These are phyloP conservation scores for Penicillium brevicompactum DNA, from an alignment of 2,329 filamentous ascomycete species.

Conservation along the genomic window DNA sequence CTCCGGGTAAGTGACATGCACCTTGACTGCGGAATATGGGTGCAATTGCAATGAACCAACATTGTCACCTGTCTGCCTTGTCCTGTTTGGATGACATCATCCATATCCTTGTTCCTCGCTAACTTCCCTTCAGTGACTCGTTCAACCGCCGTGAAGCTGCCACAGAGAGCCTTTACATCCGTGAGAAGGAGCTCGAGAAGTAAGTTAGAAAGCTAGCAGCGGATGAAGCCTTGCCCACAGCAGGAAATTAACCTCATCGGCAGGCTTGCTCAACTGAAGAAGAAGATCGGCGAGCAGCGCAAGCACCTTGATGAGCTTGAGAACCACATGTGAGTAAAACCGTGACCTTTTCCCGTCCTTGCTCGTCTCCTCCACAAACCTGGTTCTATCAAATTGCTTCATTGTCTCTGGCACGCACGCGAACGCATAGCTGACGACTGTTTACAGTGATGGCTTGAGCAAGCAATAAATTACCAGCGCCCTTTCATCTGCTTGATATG, in stretches of 20 bases:
- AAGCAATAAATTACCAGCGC: conserved; percentile 54
- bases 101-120: conserved; percentile 10
- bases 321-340: conserved; percentile 73
- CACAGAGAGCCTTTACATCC: conserved; percentile 81
- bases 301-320: conserved; percentile 82
- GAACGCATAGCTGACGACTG: conserved; percentile 12
- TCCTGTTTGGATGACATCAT: conserved; percentile 17
- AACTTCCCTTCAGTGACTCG: conserved; percentile 65
- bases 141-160: conserved; percentile 93
- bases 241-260: conserved; percentile 7
- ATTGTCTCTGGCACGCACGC: not conserved
- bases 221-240: not conserved
- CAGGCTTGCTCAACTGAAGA: conserved; percentile 69
- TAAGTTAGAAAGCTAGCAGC: conserved; percentile 25
- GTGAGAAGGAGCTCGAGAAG: conserved; percentile 88
- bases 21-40: not conserved
- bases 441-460: conserved; percentile 71
- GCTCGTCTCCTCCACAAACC: not conserved
- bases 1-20: conserved; percentile 37
- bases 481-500: not conserved
- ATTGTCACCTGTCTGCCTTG: conserved; percentile 6
- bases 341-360: not conserved
- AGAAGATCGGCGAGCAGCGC: conserved; percentile 73
- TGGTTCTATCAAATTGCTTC: not conserved
- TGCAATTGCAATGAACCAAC: not conserved